A percentile compares a stretch with the other conserved stretches of the same genome.
These are phyloP conservation scores for Xylaria multiplex DNA, from an alignment of 2,329 filamentous ascomycete species.

Conservation along the genomic window DNA sequence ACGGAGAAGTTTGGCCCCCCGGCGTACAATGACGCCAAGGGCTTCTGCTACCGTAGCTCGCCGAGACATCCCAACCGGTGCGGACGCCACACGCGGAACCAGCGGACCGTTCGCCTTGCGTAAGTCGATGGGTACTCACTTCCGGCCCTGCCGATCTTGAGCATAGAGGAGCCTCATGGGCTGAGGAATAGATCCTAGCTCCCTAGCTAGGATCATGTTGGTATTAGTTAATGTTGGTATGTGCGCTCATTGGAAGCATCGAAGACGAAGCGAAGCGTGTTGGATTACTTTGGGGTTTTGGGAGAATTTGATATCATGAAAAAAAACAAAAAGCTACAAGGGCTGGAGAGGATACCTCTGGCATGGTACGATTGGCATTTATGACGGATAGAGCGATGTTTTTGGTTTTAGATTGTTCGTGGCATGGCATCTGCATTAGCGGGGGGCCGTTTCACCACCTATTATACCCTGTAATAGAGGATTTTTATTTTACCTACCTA, in stretches of 20 bases:
- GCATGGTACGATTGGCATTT: conserved; percentile 3
- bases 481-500: too few species aligned
- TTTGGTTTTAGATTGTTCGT: conserved; percentile 3
- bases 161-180: not conserved
- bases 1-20: conserved; percentile 65
- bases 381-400: conserved; percentile 2
- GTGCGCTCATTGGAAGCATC: not conserved
- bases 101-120: conserved; percentile 46
- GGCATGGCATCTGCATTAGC: conserved; percentile 15
- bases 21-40: conserved; percentile 58
- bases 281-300: too few species aligned
- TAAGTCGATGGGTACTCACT: conserved; percentile 20
- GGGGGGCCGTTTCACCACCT: not conserved
- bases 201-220: not conserved
- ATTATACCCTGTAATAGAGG: too few species aligned
- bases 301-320: not conserved
- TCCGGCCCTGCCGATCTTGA: not conserved
- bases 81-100: conserved; percentile 60
- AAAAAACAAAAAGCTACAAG: not conserved
- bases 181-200: too few species aligned
- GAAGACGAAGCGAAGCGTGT: conserved; percentile 2
- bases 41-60: conserved; percentile 68
- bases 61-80: conserved; percentile 68
- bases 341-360: not conserved
- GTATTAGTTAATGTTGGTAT: not conserved